Conservation (phyloP, 495 filamentous ascomycete species). For the Penicillium pulvis region DNA sequence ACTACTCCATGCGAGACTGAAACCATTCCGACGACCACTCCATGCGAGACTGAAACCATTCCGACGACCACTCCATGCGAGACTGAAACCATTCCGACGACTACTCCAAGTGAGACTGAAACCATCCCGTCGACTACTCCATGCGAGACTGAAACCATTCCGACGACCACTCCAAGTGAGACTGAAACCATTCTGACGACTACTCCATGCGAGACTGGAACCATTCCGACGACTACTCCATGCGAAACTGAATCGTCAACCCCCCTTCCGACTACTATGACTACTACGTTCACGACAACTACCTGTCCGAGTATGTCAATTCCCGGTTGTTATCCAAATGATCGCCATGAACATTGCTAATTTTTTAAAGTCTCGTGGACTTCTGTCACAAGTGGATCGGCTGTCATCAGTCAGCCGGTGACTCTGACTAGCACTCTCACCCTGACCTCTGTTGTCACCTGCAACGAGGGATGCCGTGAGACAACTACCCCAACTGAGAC, state of each 20-base stretch:
- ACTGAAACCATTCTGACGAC: slow-evolving; percentile 2
- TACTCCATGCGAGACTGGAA: slow-evolving; percentile 9
- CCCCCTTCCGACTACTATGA: slow-evolving; percentile 14
- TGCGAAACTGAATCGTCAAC: slow-evolving; percentile 12
- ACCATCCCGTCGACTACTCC: slow-evolving; percentile 14
- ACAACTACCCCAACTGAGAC: slow-evolving; percentile 10
- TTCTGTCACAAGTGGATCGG: slow-evolving; percentile 28
- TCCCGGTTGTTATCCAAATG: neutral
- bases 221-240: slow-evolving; percentile 12
- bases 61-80: slow-evolving; percentile 16
- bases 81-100: slow-evolving; percentile 1
- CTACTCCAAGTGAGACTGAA: slow-evolving; percentile 9
- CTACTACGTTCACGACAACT: slow-evolving; percentile 25
- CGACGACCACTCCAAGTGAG: slow-evolving; percentile 16
- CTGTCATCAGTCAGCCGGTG: slow-evolving; percentile 29
- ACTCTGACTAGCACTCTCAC: slow-evolving; percentile 30
- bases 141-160: slow-evolving; percentile 9
- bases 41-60: slow-evolving; percentile 11
- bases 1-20: slow-evolving; percentile 11
- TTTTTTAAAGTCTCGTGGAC: slow-evolving; percentile 22
- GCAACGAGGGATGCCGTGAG: slow-evolving; percentile 20
- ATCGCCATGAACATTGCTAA: slow-evolving; percentile 10
- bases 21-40: slow-evolving; percentile 10
- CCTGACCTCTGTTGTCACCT: slow-evolving; percentile 27
- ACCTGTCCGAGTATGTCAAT: slow-evolving; percentile 27